Conservation (phyloP, 345 rosid species). For the Eucalyptus tenuipes region DNA sequence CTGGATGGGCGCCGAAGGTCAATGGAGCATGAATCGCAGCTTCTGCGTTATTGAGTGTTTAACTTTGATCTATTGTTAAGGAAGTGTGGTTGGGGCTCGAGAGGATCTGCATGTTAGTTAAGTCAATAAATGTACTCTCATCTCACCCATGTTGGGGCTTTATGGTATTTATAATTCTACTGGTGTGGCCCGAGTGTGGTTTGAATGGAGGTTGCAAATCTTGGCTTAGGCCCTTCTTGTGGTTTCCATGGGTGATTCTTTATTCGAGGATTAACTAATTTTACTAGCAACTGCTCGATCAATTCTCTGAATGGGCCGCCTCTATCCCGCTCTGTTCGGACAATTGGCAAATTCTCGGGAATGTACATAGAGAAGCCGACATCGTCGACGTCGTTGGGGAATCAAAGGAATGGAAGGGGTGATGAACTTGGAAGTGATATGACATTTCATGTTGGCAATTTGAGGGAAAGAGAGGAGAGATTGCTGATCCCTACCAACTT, state of each 20-base stretch:
- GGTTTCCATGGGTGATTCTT: neutral
- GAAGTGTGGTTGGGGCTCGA: neutral
- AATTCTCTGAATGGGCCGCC: neutral
- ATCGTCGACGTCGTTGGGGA: neutral
- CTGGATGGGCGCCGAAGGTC: conserved; percentile 85
- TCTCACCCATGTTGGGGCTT: neutral
- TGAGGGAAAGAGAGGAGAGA: neutral
- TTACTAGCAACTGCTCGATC: neutral
- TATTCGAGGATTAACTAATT: neutral
- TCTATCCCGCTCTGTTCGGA: neutral
- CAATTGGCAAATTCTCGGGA: neutral
- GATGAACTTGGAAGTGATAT: neutral
- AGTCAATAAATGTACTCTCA: neutral
- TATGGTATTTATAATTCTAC: neutral
- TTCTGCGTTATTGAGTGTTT: neutral
- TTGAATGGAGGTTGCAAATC: neutral
- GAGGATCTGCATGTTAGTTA: neutral
- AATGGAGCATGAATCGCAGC: conserved; percentile 30
- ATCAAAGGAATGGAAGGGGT: neutral
- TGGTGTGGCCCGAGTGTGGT: neutral
- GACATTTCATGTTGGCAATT: neutral
- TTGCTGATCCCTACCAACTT: neutral
- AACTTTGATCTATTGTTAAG: neutral
- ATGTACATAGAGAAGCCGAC: neutral
- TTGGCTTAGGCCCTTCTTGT: neutral